Base-by-base conservation (phyloP, 495 filamentous ascomycete species). In the Astrocystis sublimbata region DNA sequence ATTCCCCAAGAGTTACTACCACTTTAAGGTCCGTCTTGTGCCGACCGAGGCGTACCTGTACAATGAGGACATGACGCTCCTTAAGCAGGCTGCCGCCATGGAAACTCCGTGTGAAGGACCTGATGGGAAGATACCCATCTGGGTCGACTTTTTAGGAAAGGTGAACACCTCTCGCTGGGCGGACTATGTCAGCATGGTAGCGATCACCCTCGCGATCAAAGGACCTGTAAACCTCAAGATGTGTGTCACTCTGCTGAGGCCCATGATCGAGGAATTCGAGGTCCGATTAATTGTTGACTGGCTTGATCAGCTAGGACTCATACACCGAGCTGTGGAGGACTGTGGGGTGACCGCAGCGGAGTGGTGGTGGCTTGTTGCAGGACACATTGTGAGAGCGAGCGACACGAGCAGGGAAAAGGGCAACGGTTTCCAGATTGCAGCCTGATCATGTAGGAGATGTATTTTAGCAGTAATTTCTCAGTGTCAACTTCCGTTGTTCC, bases 131-230 rank as follows among this genome's bases (percentile, higher is more conserved):
- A 65, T 91, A 19, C 92, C 92, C 0, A 73, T 92, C 26, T 97
- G 92, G 92, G 85, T 84, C 61, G 90, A 92, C 71, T 88, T 96
- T 47, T 85, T 91, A 52, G 86, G 83, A 1, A 72, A 82, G 8
- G 72, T 92, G 12, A 81, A 89, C 36, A 64, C 61, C 3, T 74
- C 79, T 6, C 75, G 88, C 40, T 97, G 92, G 92, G 75, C 85
- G 3, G 75, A 83, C 66, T 81, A 85, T 7, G 71, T 90, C 12
- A 81, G 79, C 8, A 81, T 85, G 19, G 76, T 91, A 12, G 61
- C 86, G 8, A 77, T 86, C 19, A 80, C 82, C 41, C 58, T 92
- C 13, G 84, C 86, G 1, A 79, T 81, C 5, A 77, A 88, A 23
- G 83, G 88, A 1, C 85, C 87, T 0, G 76, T 87, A 55, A 79